Percentiles rank a stretch among this genome's conserved stretches.
These are phyloP conservation scores for Cyberlindnera mississippiensis DNA, from an alignment of 805 yeast species.

Conservation along the genomic window DNA sequence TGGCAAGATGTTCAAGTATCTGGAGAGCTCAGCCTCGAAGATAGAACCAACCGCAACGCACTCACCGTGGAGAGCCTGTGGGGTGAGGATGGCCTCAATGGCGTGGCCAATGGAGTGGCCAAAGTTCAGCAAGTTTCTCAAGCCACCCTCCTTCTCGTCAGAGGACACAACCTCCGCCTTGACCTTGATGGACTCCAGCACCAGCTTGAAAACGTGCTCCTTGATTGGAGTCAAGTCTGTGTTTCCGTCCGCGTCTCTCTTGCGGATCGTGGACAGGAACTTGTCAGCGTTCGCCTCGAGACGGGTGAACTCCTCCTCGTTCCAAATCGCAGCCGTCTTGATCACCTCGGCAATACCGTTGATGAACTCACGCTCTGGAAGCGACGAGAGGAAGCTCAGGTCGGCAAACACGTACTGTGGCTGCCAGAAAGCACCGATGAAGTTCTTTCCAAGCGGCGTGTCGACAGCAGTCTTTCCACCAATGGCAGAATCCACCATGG, in stretches of 20 bases:
- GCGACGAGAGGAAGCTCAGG: constrained; percentile 76
- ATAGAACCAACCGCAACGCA: constrained; percentile 98
- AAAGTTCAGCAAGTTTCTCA: constrained; percentile 87
- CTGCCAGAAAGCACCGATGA: constrained; percentile 97
- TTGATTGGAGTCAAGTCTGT: constrained; percentile 68
- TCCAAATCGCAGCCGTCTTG: constrained; percentile 98
- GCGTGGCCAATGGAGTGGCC: constrained; percentile 99
- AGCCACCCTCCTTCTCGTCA: constrained; percentile 94
- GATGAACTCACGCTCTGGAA: constrained; percentile 91
- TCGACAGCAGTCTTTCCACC: constrained; percentile 99
- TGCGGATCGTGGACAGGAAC: constrained; percentile 65
- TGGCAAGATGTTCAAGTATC: constrained; percentile 82
- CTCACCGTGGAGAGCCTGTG: constrained; percentile 95
- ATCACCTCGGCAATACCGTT: constrained; percentile 98
- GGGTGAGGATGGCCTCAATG: constrained; percentile 94
- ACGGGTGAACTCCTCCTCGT: constrained; percentile 80
- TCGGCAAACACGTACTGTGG: constrained; percentile 87
- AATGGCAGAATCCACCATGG: constrained; percentile 98
- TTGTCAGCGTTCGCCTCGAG: constrained; percentile 70
- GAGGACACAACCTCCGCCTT: constrained; percentile 91
- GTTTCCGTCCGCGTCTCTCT: constrained; percentile 39
- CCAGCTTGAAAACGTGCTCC: constrained; percentile 74
- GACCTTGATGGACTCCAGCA: constrained; percentile 79
- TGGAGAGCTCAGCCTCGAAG: constrained; percentile 90
- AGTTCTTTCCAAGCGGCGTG: constrained; percentile 92